Evolutionary conservation across 2,329 filamentous ascomycete genomes (phyloP).

Genomic region (Delphinella strobiligena): DNA sequence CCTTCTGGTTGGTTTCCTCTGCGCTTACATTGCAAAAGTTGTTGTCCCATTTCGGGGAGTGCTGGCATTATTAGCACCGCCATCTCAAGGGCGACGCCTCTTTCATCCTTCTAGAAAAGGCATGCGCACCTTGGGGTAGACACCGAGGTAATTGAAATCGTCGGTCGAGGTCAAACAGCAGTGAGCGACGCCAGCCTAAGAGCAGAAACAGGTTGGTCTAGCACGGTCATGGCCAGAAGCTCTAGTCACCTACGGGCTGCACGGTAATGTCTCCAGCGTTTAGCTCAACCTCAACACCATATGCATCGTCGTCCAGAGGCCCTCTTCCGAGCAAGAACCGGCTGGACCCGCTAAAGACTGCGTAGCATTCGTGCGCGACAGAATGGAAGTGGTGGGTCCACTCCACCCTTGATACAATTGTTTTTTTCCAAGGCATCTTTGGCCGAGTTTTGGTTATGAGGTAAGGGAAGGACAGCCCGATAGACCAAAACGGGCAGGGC

Average conservation of each 20-base stretch:
- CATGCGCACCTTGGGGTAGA: conserved; percentile 3
- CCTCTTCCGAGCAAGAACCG: conserved; percentile 3
- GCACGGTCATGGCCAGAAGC: too few relatives aligned
- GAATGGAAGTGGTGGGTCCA: conserved; percentile 14
- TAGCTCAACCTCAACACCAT: conserved; percentile 14
- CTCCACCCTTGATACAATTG: conserved; percentile 12
- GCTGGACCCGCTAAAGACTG: conserved; percentile 10
- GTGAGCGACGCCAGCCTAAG: conserved; percentile 3
- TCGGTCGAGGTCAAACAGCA: background rate
- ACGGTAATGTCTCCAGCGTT: conserved; percentile 8
- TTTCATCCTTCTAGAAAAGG: too few relatives aligned
- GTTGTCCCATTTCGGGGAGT: conserved; percentile 5
- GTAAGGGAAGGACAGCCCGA: conserved; percentile 15
- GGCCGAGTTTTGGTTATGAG: conserved; percentile 11
- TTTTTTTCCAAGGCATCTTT: conserved; percentile 13
- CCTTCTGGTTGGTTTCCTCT: conserved; percentile 1
- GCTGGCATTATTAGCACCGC: conserved; percentile 1
- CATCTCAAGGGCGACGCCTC: too few relatives aligned
- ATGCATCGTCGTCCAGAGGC: conserved; percentile 4
- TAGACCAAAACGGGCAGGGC: conserved; percentile 17
- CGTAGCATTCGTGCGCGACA: conserved; percentile 16
- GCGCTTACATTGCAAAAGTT: conserved; percentile 5
- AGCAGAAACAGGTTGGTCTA: background rate
- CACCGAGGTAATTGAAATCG: conserved; percentile 4
- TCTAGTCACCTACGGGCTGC: background rate